Evolutionary conservation across 495 filamentous ascomycete genomes (phyloP).

Genomic region (Opeltia flavorubescens): DNA sequence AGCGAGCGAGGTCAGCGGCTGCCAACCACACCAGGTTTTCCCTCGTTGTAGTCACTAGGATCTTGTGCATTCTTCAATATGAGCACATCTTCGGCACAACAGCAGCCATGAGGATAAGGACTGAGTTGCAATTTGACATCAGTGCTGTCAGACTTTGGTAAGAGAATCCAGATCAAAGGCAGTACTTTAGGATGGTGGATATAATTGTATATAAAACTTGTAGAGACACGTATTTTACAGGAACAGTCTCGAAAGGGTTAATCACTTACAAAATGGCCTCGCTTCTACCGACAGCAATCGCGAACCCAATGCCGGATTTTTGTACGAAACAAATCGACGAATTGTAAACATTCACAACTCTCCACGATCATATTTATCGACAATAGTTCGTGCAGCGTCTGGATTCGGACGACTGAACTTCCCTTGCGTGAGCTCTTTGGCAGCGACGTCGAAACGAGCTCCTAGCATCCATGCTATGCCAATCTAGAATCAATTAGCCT

Average conservation of each 20-base stretch:
- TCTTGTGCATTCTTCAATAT: constrained; percentile 26
- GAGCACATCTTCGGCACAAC: constrained; percentile 88
- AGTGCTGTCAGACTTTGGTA: too few species aligned
- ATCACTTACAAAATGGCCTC: too few species aligned
- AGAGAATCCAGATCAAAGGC: too few species aligned
- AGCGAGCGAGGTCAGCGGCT: not conserved
- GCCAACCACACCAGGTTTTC: not conserved
- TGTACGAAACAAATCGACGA: not conserved
- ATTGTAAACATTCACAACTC: constrained; percentile 22
- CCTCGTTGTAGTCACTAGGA: not conserved
- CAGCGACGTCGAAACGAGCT: constrained; percentile 50
- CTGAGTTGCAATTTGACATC: constrained; percentile 99
- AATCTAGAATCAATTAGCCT: constrained; percentile 31
- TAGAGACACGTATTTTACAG: too few species aligned
- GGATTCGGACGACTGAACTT: constrained; percentile 19
- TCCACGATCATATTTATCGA: constrained; percentile 17
- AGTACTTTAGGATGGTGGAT: too few species aligned
- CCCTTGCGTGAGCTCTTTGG: constrained; percentile 38
- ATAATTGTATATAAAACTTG: too few species aligned
- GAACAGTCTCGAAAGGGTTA: too few species aligned
- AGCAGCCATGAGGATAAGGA: constrained; percentile 52
- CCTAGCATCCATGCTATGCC: constrained; percentile 53
- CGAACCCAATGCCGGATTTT: not conserved
- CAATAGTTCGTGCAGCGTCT: constrained; percentile 12
- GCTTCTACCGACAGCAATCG: too few species aligned